Percentiles rank a stretch among this genome's conserved stretches.
These are phyloP conservation scores for Polygonum maritimum DNA, from an alignment of 148 eudicot genomes.

Conservation along the genomic window DNA sequence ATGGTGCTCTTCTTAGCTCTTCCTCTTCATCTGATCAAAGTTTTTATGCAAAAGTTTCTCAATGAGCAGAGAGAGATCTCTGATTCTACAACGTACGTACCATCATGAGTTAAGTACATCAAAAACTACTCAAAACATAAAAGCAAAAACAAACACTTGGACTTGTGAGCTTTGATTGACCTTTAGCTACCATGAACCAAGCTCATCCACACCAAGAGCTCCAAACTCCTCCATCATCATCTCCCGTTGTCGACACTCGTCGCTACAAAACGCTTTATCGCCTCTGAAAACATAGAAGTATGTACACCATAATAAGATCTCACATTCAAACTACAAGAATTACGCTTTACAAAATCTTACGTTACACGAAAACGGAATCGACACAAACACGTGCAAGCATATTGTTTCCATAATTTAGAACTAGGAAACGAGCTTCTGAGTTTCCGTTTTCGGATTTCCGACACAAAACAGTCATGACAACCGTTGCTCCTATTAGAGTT, in stretches of 20 bases:
- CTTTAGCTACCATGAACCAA: neutral
- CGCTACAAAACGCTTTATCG: slow-evolving; percentile 59
- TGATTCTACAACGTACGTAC: neutral
- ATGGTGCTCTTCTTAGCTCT: neutral
- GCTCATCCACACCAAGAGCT: neutral
- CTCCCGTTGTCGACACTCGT: slow-evolving; percentile 41
- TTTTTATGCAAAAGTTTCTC: neutral
- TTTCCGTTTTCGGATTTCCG: too few species aligned
- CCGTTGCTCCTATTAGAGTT: too few species aligned
- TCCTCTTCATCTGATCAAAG: slow-evolving; percentile 7
- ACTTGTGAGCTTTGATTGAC: neutral
- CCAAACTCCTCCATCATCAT: slow-evolving; percentile 31
- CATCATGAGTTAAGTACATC: neutral
- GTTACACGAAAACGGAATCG: too few species aligned
- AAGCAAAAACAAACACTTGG: neutral
- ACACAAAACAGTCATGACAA: too few species aligned
- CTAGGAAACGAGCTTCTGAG: too few species aligned
- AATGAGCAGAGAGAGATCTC: neutral
- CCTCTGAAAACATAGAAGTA: slow-evolving; percentile 27
- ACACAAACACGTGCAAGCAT: too few species aligned
- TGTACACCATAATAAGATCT: neutral
- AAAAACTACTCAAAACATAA: neutral
- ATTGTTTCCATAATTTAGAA: too few species aligned
- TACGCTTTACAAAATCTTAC: neutral
- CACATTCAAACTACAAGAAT: neutral